These are phyloP conservation scores for Zea luxurians DNA, from an alignment of 176 grass and related monocot species.

Conservation along the genomic window DNA sequence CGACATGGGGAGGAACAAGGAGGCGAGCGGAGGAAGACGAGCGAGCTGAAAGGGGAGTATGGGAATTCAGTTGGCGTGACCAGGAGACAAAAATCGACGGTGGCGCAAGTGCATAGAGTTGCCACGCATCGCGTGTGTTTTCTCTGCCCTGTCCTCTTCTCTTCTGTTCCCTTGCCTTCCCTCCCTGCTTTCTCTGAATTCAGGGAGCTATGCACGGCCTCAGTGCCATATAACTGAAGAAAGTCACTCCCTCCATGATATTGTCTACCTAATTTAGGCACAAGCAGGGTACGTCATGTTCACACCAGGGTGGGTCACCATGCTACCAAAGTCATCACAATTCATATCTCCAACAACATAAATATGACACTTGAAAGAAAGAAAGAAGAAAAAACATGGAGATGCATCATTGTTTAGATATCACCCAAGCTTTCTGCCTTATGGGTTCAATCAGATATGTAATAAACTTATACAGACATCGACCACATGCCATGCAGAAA, in stretches of 20 bases:
- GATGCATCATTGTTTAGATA: no score
- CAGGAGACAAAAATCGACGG: not conserved
- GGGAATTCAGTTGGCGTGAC: slow-evolving; percentile 49
- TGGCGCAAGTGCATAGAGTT: not conserved
- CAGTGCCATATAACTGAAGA: not conserved
- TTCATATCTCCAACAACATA: not conserved
- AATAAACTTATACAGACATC: no score
- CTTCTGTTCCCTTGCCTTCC: no score
- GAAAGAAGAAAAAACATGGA: no score
- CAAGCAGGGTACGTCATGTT: not conserved
- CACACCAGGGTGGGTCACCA: not conserved
- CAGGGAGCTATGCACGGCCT: no score
- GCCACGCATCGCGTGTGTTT: slow-evolving; percentile 17
- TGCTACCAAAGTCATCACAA: not conserved
- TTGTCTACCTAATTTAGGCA: slow-evolving; percentile 5
- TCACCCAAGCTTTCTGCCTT: no score
- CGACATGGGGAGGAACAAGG: not conserved
- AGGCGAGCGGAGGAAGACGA: not conserved
- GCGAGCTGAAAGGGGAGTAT: slow-evolving; percentile 3
- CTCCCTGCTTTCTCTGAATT: no score
- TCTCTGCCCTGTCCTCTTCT: not conserved
- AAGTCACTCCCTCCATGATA: not conserved
- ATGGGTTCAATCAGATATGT: no score
- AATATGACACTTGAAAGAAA: no score
- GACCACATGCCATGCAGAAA: no score